Evolutionary conservation across 495 filamentous ascomycete species (phyloP), one percentile per base, ranked within the genome.

Genomic region (Talaromyces borbonicus): DNA sequence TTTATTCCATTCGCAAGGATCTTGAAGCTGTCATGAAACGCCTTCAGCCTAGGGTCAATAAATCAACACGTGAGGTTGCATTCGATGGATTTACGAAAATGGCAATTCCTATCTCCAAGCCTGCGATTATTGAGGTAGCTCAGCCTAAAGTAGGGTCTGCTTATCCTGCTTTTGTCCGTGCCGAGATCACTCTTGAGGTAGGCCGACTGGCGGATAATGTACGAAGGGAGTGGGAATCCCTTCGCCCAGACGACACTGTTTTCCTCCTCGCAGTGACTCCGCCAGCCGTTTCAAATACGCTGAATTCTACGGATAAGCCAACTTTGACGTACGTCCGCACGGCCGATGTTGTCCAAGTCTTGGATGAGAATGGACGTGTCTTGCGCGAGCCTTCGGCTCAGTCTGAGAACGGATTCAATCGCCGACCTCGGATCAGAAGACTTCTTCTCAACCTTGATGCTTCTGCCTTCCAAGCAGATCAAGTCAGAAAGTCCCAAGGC

Each of bases 41-140:
- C 36, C 62, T 99, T 49, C 80, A 80, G 54, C 89, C 92, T 2
- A 78, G 82, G 47, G 58, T 68, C 8, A 73, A 65, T 24, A 74
- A 76, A 12, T 67, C 77, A 46, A 81, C 79, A 24, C 66, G 58
- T 48, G 74, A 77, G 43, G 77, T 85, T 2, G 72, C 61, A 2
- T 97, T 95, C 52, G 71, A 83, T 9, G 92, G 92, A 1, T 92
- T 87, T 54, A 95, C 90, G 1, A 85, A 75, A 52, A 94, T 97
- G 87, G 87, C 89, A 2, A 72, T 97, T 26, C 80, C 85, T 1
- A 93, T 96, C 48, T 70, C 77, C 3, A 90, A 85, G 51, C 87
- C 89, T 52, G 84, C 87, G 19, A 87, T 99, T 33, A 69, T 96
- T 36, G 89, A 97, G 52, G 83, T 88, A 14, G 79, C 82, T 4